Conservation (phyloP, 1,284 basidiomycete species). For the Malassezia japonica region DNA sequence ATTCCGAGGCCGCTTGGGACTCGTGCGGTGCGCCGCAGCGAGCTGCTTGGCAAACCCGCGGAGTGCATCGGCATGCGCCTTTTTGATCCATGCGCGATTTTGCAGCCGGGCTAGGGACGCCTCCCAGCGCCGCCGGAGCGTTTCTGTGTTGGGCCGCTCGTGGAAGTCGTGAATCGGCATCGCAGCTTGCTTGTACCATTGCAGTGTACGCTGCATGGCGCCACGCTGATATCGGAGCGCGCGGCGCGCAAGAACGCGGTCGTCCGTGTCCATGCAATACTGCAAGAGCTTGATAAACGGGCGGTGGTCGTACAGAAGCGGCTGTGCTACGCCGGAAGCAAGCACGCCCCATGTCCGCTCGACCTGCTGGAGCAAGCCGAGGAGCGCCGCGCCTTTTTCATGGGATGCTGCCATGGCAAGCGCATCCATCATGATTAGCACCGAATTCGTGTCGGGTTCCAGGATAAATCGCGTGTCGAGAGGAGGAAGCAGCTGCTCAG, state of each 20-base stretch:
- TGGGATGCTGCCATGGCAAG: not conserved
- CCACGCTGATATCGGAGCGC: conserved; percentile 10
- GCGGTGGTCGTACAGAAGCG: conserved; percentile 6
- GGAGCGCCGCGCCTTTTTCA: not conserved
- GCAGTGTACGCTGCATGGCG: conserved; percentile 1
- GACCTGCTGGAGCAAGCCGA: not conserved
- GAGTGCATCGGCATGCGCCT: not conserved
- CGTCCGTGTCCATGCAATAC: not conserved
- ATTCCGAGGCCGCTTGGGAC: too few relatives aligned
- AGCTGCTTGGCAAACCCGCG: not conserved
- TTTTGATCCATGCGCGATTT: not conserved
- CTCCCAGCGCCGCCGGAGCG: not conserved
- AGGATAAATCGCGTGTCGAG: not conserved
- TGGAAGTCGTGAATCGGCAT: too few relatives aligned
- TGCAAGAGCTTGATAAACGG: not conserved
- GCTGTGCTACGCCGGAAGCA: not conserved
- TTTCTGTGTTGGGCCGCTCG: too few relatives aligned
- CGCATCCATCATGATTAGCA: conserved; percentile 8
- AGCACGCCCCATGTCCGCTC: conserved; percentile 6
- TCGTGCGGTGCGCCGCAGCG: too few relatives aligned
- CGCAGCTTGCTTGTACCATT: not conserved
- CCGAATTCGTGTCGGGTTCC: conserved; percentile 3
- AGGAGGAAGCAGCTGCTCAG: not conserved
- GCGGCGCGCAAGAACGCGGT: not conserved
- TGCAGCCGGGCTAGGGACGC: not conserved